phyloP scores from a whole-genome alignment of 2,329 filamentous ascomycete species.

The Aureobasidium sp. region DNA sequence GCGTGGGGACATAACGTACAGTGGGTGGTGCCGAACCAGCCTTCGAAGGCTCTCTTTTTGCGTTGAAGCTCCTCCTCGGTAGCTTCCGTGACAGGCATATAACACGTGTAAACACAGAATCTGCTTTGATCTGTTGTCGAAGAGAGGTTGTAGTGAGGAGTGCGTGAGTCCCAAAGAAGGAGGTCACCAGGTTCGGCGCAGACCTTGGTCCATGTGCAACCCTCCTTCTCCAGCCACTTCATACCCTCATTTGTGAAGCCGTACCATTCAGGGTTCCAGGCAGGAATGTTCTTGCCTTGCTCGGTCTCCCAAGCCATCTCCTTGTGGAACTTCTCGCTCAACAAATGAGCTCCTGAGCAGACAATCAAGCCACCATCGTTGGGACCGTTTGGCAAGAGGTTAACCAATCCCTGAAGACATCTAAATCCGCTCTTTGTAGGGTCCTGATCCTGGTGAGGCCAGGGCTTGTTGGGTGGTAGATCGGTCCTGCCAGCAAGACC shows the following conservation, averaged over 20 bases:
- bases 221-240: conserved; percentile 22
- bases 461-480: conserved; percentile 25
- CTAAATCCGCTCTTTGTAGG: conserved; percentile 41
- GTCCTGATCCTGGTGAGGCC: conserved; percentile 36
- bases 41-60: conserved; percentile 29
- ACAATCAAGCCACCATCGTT: conserved; percentile 34
- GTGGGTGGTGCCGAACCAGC: conserved; percentile 28
- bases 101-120: conserved; percentile 31
- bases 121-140: conserved; percentile 25
- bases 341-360: conserved; percentile 27
- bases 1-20: conserved; percentile 9
- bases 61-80: conserved; percentile 28
- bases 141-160: conserved; percentile 29
- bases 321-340: conserved; percentile 29
- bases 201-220: conserved; percentile 19
- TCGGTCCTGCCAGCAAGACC: conserved; percentile 31
- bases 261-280: conserved; percentile 29
- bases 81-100: conserved; percentile 31
- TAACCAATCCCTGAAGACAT: conserved; percentile 47
- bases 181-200: conserved; percentile 19
- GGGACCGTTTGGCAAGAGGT: conserved; percentile 33
- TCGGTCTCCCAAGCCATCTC: conserved; percentile 17
- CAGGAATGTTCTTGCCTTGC: conserved; percentile 21
- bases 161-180: conserved; percentile 21
- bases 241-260: conserved; percentile 24